Conservation (phyloP, 495 filamentous ascomycete species). For the Bombardia bombarda region DNA sequence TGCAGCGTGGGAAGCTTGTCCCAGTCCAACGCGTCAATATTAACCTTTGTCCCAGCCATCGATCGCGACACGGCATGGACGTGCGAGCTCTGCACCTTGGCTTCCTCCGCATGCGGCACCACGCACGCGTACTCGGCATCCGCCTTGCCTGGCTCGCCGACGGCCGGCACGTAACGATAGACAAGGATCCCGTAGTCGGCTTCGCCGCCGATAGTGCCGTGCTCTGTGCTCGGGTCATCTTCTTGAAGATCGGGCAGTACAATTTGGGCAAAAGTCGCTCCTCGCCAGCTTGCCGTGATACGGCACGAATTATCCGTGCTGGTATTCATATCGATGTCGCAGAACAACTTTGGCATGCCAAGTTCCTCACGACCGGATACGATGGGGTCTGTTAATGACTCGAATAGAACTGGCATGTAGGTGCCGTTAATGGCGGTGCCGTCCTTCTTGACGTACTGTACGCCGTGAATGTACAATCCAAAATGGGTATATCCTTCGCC, state of each 20-base stretch:
- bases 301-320: conserved; percentile 25
- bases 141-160: conserved; percentile 33
- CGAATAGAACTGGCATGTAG: conserved; percentile 48
- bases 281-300: conserved; percentile 39
- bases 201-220: conserved; percentile 24
- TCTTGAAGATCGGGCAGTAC: conserved; percentile 30
- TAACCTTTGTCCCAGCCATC: conserved; percentile 31
- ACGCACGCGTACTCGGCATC: conserved; percentile 41
- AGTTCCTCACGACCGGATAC: conserved; percentile 47
- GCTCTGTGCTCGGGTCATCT: conserved; percentile 18
- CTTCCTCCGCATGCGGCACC: conserved; percentile 30
- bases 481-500: conserved; percentile 48
- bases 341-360: conserved; percentile 49
- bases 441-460: conserved; percentile 44
- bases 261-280: conserved; percentile 37
- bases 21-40: conserved; percentile 38
- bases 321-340: conserved; percentile 36
- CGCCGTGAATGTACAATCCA: conserved; percentile 50
- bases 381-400: conserved; percentile 45
- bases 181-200: conserved; percentile 32
- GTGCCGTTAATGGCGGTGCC: conserved; percentile 39
- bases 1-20: conserved; percentile 47
- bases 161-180: conserved; percentile 41
- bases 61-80: conserved; percentile 27
- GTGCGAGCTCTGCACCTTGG: conserved; percentile 21